Percentiles rank a stretch among this genome's conserved stretches.
phyloP scores from a whole-genome alignment of 106 monocot genomes.

The Apostasia ramifera region DNA sequence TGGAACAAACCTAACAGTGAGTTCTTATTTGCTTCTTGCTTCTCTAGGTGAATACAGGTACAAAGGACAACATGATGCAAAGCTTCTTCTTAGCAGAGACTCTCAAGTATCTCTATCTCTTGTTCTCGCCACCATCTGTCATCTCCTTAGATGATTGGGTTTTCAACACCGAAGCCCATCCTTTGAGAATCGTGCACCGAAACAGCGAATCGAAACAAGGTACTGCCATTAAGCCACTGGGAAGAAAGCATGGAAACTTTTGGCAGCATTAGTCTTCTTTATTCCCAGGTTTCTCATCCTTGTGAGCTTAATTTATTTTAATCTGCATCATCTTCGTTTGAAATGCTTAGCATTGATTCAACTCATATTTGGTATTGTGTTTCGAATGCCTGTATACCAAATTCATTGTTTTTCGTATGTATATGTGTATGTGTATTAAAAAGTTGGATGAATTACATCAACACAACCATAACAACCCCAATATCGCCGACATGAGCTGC shows the following conservation, averaged over 20 bases:
- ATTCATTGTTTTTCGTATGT: too few species aligned
- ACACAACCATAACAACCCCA: too few species aligned
- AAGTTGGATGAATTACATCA: too few species aligned
- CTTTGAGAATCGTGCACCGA: constrained; percentile 57
- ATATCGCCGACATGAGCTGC: too few species aligned
- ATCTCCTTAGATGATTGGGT: constrained; percentile 99
- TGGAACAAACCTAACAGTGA: too few species aligned
- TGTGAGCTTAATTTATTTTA: too few species aligned
- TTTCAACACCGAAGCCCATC: constrained; percentile 99
- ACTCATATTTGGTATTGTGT: too few species aligned
- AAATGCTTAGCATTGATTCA: too few species aligned
- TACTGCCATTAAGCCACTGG: constrained; percentile 19
- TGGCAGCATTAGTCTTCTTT: not conserved
- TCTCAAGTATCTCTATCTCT: constrained; percentile 88
- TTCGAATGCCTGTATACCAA: too few species aligned
- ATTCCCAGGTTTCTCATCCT: too few species aligned
- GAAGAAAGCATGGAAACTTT: constrained; percentile 36
- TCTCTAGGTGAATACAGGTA: constrained; percentile 69
- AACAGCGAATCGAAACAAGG: constrained; percentile 1
- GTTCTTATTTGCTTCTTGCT: not conserved
- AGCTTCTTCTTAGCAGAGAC: constrained; percentile 97
- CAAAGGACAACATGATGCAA: constrained; percentile 95
- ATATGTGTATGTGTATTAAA: too few species aligned
- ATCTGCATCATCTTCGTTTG: too few species aligned
- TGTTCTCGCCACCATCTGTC: constrained; percentile 86